Conservation (phyloP, 495 filamentous ascomycete species). For the Viridothelium virens region DNA sequence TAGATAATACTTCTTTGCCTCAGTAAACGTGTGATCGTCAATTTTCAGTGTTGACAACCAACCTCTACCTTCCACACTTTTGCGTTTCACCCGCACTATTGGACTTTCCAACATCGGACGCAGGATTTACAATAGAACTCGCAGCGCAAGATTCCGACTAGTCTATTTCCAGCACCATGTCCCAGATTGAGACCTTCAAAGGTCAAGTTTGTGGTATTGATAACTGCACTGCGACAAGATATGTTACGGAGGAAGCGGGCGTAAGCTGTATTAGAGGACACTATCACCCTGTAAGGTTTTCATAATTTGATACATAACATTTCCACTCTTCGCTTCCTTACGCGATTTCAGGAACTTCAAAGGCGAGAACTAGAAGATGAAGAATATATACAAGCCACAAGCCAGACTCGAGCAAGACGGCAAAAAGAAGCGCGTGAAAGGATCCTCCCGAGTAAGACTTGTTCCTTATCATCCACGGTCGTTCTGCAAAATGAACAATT, state of each 20-base stretch:
- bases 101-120: neutral
- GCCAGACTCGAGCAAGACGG: neutral
- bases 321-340: neutral
- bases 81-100: too few relatives aligned
- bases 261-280: slow-evolving; percentile 9
- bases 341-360: neutral
- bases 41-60: neutral
- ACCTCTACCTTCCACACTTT: too few relatives aligned
- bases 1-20: neutral
- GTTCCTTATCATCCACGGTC: neutral
- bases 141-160: neutral
- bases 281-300: neutral
- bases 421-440: slow-evolving; percentile 5
- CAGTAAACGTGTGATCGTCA: neutral
- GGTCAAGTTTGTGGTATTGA: slow-evolving; percentile 3
- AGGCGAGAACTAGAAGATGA: neutral
- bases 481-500: neutral
- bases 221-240: slow-evolving; percentile 9
- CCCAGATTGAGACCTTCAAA: neutral
- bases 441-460: neutral
- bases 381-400: neutral
- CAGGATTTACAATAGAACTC: neutral
- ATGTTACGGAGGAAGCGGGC: neutral
- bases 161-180: neutral
- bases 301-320: neutral